Percentiles rank a stretch among this genome's conserved stretches.
phyloP scores from a whole-genome alignment of 139 green algal species.

The Coelastrella sp. region DNA sequence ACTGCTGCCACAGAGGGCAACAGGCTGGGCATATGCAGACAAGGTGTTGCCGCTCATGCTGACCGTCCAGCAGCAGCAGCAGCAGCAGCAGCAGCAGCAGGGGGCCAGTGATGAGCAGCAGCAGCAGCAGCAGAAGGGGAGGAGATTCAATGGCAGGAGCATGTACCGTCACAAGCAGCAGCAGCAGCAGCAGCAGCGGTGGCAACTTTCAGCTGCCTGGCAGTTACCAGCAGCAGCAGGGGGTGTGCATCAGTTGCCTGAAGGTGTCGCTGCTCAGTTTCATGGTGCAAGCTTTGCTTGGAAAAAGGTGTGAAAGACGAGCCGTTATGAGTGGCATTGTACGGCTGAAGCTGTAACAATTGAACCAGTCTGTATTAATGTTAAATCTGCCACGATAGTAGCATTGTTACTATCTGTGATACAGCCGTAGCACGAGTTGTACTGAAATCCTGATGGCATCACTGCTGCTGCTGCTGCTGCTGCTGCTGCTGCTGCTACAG shows the following conservation, averaged over 20 bases:
- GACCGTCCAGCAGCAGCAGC: constrained; percentile 8
- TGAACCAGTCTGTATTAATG: no score
- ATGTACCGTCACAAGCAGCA: no score
- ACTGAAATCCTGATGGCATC: no score
- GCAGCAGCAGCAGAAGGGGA: neutral
- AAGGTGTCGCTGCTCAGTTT: constrained; percentile 32
- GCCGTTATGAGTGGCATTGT: no score
- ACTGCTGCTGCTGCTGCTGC: neutral
- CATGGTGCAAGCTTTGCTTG: constrained; percentile 53
- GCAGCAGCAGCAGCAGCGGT: constrained; percentile 2
- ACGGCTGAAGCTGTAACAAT: no score
- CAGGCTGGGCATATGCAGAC: constrained; percentile 1
- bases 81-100: neutral
- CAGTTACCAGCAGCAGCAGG: neutral
- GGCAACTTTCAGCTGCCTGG: neutral
- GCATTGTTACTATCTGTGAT: no score
- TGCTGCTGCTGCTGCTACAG: neutral
- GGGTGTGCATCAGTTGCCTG: neutral
- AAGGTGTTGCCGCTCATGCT: neutral
- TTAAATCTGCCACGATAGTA: no score
- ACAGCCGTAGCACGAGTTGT: no score
- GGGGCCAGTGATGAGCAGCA: neutral
- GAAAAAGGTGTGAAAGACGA: constrained; percentile 12
- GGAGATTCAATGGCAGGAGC: no score
- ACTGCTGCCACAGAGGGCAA: constrained; percentile 13